Percentiles rank a stretch among this genome's conserved stretches.
These are phyloP conservation scores for Penicillium sp. DNA, from an alignment of 2,329 filamentous ascomycete genomes.

Conservation along the genomic window DNA sequence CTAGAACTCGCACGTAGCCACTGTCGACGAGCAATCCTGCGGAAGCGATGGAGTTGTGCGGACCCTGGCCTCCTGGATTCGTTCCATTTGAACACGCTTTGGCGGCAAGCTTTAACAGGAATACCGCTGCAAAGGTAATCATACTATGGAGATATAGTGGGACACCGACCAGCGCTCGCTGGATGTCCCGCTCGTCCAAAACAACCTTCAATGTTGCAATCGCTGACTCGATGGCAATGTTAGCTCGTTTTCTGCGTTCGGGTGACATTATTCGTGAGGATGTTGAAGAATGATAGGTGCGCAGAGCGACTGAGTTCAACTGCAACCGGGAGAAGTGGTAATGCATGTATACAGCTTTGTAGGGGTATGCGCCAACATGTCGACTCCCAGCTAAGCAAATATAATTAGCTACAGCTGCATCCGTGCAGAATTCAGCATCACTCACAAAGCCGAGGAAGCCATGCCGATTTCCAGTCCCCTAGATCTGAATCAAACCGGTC, in stretches of 20 bases:
- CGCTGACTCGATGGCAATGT: conserved; percentile 44
- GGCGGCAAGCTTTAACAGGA: conserved; percentile 46
- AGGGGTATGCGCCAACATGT: conserved; percentile 50
- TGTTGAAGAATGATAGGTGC: conserved; percentile 44
- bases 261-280: conserved; percentile 42
- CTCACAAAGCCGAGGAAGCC: conserved; percentile 38
- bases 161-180: conserved; percentile 43
- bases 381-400: conserved; percentile 42
- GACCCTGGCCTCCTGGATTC: conserved; percentile 33
- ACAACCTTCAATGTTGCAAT: conserved; percentile 44
- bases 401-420: neutral
- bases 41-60: conserved; percentile 40
- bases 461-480: conserved; percentile 38
- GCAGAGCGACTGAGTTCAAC: conserved; percentile 50
- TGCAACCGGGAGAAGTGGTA: conserved; percentile 53
- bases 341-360: conserved; percentile 51
- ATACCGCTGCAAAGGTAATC: conserved; percentile 49
- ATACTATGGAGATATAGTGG: conserved; percentile 49
- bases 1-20: conserved; percentile 35
- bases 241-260: conserved; percentile 47
- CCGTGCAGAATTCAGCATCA: neutral
- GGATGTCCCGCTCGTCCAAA: conserved; percentile 45
- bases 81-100: conserved; percentile 36
- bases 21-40: conserved; percentile 37
- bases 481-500: conserved; percentile 42